Evolutionary conservation across 257 asterid species (phyloP).

Genomic region (Capsicum pubescens): DNA sequence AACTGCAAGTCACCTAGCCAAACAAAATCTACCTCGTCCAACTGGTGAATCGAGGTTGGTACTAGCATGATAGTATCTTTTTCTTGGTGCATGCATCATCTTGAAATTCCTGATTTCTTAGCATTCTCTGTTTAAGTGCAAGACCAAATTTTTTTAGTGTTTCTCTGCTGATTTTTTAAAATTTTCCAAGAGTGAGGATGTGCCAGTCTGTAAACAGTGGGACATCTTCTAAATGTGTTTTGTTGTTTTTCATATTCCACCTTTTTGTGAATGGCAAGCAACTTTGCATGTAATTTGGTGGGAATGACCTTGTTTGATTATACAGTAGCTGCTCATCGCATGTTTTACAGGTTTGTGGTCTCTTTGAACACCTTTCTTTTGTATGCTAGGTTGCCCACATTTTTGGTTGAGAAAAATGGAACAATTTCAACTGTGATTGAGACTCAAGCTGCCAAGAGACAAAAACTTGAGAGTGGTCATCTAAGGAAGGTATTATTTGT

Average conservation of each 20-base stretch:
- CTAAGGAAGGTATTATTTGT: constrained; percentile 60
- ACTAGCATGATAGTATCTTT: background rate
- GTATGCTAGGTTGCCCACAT: constrained; percentile 57
- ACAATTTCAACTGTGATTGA: constrained; percentile 59
- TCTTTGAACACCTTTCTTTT: constrained; percentile 24
- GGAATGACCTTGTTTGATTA: constrained; percentile 12
- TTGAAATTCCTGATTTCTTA: background rate
- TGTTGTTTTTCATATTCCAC: background rate
- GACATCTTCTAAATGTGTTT: background rate
- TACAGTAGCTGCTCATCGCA: constrained; percentile 26
- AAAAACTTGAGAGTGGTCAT: constrained; percentile 95
- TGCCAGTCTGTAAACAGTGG: background rate
- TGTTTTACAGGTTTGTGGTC: background rate
- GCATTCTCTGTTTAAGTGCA: background rate
- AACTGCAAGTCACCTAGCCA: constrained; percentile 93
- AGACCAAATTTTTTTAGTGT: background rate
- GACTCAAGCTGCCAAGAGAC: constrained; percentile 95
- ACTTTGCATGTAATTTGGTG: background rate
- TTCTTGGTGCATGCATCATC: constrained; percentile 11
- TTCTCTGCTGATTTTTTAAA: background rate
- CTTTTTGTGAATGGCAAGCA: constrained; percentile 11
- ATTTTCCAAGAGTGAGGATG: background rate
- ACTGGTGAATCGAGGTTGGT: constrained; percentile 60
- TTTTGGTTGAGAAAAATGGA: constrained; percentile 49
- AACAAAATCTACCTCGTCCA: constrained; percentile 69